phyloP scores from a whole-genome alignment of 2,329 filamentous ascomycete genomes.

The Fusarium longipes region DNA sequence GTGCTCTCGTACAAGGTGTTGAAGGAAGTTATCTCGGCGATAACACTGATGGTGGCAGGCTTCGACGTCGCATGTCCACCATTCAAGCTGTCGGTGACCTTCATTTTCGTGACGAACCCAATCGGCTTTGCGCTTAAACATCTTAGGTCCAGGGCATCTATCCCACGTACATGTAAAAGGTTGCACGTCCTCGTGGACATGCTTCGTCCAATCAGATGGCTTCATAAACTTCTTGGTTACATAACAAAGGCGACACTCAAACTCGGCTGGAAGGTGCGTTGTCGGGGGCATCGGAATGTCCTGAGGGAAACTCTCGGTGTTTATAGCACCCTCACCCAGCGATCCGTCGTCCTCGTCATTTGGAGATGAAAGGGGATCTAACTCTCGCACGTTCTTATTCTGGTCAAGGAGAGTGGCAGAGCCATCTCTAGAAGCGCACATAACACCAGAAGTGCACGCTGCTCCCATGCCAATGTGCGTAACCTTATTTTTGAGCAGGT shows the following conservation, averaged over 20 bases:
- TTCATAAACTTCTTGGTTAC: constrained; percentile 86
- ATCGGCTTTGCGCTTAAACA: constrained; percentile 94
- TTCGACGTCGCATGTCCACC: constrained; percentile 86
- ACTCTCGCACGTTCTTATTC: constrained; percentile 67
- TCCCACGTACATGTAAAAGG: constrained; percentile 94
- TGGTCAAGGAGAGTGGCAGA: constrained; percentile 70
- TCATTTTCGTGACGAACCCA: constrained; percentile 97
- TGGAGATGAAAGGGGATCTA: constrained; percentile 67
- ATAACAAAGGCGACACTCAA: constrained; percentile 91
- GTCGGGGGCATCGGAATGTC: constrained; percentile 88
- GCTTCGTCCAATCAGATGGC: constrained; percentile 96
- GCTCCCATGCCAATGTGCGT: constrained; percentile 74
- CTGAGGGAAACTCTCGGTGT: constrained; percentile 77
- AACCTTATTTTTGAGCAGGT: constrained; percentile 74
- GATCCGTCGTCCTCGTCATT: constrained; percentile 71
- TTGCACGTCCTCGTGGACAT: constrained; percentile 92
- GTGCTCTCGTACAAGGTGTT: constrained; percentile 92
- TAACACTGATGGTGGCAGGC: constrained; percentile 87
- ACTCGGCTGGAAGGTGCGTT: constrained; percentile 80
- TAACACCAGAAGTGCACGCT: constrained; percentile 69
- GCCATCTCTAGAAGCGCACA: constrained; percentile 77
- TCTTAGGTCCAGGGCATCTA: constrained; percentile 84
- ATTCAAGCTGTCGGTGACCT: constrained; percentile 87
- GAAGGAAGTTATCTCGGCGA: constrained; percentile 90
- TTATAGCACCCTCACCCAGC: constrained; percentile 75